Conservation (phyloP, 78 protist genomes). For the Paulinella micropora region DNA sequence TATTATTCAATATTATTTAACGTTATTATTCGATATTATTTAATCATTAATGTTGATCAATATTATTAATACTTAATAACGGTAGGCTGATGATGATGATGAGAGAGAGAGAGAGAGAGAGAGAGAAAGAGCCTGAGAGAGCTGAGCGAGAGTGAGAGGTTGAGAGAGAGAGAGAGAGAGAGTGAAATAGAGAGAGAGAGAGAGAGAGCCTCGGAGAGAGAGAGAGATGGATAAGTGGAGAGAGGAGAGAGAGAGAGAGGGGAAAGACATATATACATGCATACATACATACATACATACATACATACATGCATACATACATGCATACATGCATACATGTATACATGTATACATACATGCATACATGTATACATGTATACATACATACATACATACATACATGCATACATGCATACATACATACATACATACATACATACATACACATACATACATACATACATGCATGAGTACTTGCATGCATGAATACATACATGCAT, state of each 20-base stretch:
- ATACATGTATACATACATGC: background rate
- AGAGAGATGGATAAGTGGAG: background rate
- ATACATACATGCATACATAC: background rate
- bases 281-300: background rate
- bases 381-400: background rate
- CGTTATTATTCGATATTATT: no score
- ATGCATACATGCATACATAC: background rate
- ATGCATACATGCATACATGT: background rate
- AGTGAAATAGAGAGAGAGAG: background rate
- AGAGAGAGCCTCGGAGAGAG: background rate
- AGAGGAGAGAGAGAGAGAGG: background rate
- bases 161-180: background rate
- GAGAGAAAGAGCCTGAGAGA: background rate
- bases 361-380: background rate
- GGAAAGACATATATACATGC: background rate
- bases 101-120: background rate
- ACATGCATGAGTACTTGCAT: background rate
- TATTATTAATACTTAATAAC: no score
- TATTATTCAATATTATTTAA: no score
- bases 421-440: background rate
- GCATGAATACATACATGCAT: background rate
- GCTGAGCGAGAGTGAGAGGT: background rate
- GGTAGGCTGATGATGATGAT: no score
- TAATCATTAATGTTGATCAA: no score
- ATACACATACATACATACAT: background rate